Evolutionary conservation across 2,329 filamentous ascomycete species (phyloP).

Genomic region (Diaporthe citri): DNA sequence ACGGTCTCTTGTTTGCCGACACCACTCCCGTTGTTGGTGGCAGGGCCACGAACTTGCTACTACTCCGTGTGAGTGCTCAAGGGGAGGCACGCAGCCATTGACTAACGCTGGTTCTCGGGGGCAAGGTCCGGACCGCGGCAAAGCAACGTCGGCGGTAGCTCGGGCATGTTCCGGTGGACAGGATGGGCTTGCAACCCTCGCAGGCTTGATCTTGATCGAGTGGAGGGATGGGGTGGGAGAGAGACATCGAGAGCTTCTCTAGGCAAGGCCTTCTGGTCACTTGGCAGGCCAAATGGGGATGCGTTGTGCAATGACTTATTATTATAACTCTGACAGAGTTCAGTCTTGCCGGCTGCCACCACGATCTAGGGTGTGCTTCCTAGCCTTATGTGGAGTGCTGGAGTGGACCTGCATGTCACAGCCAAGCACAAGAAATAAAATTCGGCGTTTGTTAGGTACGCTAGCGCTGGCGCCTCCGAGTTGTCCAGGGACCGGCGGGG

Average conservation of each 20-base stretch:
- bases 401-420: not conserved
- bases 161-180: slow-evolving; percentile 19
- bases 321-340: not conserved
- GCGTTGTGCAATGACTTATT: not conserved
- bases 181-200: slow-evolving; percentile 1
- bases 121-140: slow-evolving; percentile 4
- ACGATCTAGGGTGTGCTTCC: not conserved
- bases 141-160: not conserved
- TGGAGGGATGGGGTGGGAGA: not conserved
- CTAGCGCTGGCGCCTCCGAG: slow-evolving; percentile 13
- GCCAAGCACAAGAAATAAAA: slow-evolving; percentile 1
- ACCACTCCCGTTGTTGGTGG: not conserved
- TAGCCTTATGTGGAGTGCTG: not conserved
- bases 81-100: not conserved
- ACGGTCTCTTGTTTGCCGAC: not conserved
- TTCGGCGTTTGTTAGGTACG: slow-evolving; percentile 9
- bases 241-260: not conserved
- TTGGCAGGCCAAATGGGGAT: not conserved
- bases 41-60: not conserved
- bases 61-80: not conserved
- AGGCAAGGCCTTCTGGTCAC: not conserved
- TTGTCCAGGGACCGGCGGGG: not conserved
- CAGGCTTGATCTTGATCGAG: not conserved
- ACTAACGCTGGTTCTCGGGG: slow-evolving; percentile 2
- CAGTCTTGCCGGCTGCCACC: not conserved